Evolutionary conservation across 2,329 filamentous ascomycete genomes (phyloP).

Genomic region (Fusarium buxicola): DNA sequence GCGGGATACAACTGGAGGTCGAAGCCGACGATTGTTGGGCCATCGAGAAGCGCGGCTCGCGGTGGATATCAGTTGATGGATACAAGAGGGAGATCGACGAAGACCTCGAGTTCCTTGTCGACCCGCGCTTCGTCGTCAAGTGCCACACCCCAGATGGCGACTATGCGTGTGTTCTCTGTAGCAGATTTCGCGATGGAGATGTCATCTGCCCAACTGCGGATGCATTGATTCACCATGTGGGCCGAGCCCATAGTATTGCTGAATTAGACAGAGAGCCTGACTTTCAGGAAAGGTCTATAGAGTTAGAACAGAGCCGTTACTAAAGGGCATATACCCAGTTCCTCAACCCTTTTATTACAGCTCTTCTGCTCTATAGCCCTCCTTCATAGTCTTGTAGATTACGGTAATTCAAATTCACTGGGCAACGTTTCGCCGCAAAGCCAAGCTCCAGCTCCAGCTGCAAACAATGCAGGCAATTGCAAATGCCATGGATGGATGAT

Average conservation of each 20-base stretch:
- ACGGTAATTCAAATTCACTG: conserved; percentile 8
- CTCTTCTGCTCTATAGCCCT: too few relatives aligned
- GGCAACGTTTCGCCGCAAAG: conserved; percentile 1
- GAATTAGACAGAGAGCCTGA: conserved; percentile 42
- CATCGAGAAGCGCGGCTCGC: conserved; percentile 32
- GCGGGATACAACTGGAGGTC: conserved; percentile 29
- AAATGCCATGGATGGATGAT: conserved; percentile 35
- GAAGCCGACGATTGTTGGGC: conserved; percentile 40
- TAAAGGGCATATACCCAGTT: background rate
- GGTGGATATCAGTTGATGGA: conserved; percentile 22
- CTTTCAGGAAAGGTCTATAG: conserved; percentile 29
- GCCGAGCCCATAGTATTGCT: conserved; percentile 23
- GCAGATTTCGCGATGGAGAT: conserved; percentile 34
- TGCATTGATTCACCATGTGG: conserved; percentile 36
- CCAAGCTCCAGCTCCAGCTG: conserved; percentile 24
- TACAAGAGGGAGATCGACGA: conserved; percentile 39
- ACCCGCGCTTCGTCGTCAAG: conserved; percentile 41
- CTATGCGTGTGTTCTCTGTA: conserved; percentile 41
- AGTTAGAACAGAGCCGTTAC: conserved; percentile 16
- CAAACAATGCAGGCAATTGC: conserved; percentile 28
- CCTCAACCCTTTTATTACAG: too few relatives aligned
- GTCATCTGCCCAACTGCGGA: conserved; percentile 36
- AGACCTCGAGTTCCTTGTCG: conserved; percentile 39
- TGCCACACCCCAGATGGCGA: conserved; percentile 41
- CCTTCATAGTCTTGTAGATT: too few relatives aligned